Percentiles rank a stretch among this genome's conserved stretches.
phyloP scores from a whole-genome alignment of 495 filamentous ascomycete species.

The Aspergillus biplanus region DNA sequence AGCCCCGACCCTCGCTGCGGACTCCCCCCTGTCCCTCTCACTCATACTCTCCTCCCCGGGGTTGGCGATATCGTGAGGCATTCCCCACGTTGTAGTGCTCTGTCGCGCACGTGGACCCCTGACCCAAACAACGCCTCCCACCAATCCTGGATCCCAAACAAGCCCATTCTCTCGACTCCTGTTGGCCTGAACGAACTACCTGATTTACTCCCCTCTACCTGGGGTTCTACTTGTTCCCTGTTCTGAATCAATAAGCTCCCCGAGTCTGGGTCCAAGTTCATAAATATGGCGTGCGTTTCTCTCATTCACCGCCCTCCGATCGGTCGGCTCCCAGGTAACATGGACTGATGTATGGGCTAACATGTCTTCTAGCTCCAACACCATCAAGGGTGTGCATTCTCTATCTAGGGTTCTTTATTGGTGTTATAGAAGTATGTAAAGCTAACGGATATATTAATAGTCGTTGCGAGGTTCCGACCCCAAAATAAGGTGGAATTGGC shows the following conservation, averaged over 20 bases:
- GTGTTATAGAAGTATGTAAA: slow-evolving; percentile 5
- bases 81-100: slow-evolving; percentile 19
- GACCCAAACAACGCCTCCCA: slow-evolving; percentile 34
- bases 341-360: slow-evolving; percentile 29
- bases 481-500: slow-evolving; percentile 92
- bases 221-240: slow-evolving; percentile 27
- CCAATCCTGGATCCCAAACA: slow-evolving; percentile 18
- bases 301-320: slow-evolving; percentile 13
- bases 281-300: slow-evolving; percentile 52
- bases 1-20: slow-evolving; percentile 3
- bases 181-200: slow-evolving; percentile 21
- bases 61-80: slow-evolving; percentile 9
- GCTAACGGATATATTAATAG: slow-evolving; percentile 42
- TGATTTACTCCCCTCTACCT: slow-evolving; percentile 33
- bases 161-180: slow-evolving; percentile 14
- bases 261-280: slow-evolving; percentile 27
- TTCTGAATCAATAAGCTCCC: slow-evolving; percentile 8
- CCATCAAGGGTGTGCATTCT: slow-evolving; percentile 67
- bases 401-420: slow-evolving; percentile 8
- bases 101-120: slow-evolving; percentile 36
- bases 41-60: slow-evolving; percentile 1
- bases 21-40: neutral
- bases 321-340: slow-evolving; percentile 4
- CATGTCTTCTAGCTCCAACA: slow-evolving; percentile 58
- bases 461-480: slow-evolving; percentile 96